phyloP scores from a whole-genome alignment of 108 stramenopile genomes.

The Cylindrotheca closterium region DNA sequence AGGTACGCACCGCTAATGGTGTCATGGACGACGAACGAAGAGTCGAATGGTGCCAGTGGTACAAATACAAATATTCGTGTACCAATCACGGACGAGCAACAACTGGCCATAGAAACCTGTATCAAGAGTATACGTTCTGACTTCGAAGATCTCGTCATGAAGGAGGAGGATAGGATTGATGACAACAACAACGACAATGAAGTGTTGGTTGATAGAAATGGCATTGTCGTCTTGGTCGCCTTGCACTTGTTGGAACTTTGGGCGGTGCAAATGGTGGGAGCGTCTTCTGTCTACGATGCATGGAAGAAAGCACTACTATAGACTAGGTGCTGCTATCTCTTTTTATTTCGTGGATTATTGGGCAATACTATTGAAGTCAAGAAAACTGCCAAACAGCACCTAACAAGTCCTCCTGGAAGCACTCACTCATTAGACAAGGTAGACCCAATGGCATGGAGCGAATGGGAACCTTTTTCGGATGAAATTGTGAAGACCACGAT shows the following conservation, averaged over 20 bases:
- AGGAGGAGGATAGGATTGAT: neutral
- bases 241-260: neutral
- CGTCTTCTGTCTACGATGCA: neutral
- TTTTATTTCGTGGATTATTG: no score
- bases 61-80: neutral
- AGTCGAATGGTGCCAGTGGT: neutral
- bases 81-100: neutral
- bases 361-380: no score
- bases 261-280: neutral
- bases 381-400: no score
- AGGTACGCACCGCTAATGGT: neutral
- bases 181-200: neutral
- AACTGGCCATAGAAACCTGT: neutral
- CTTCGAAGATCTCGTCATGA: neutral
- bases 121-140: neutral
- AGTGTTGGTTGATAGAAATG: neutral
- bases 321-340: no score
- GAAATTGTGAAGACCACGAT: no score
- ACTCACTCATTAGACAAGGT: no score
- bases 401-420: no score
- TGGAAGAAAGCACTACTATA: neutral
- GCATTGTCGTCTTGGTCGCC: neutral
- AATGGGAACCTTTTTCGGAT: no score
- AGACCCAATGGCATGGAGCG: no score
- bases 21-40: neutral